Evolutionary conservation across 169 alveolate species (phyloP).

Genomic region (Prorocentrum cordatum): DNA sequence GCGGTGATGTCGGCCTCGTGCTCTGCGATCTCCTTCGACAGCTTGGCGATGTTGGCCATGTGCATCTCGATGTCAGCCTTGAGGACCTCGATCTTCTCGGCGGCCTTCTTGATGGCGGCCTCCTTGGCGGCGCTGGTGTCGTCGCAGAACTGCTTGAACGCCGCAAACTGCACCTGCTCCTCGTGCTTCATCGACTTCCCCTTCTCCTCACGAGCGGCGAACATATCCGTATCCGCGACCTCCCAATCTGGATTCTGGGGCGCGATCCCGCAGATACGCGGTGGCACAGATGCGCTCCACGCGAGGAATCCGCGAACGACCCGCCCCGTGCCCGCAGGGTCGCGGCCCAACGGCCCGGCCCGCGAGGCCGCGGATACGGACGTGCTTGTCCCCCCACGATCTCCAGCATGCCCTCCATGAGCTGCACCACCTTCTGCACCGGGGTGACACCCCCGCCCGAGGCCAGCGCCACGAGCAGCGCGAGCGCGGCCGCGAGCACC

Average conservation of each 20-base stretch:
- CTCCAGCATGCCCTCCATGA: background rate
- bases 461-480: no score
- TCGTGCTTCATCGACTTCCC: slow-evolving; percentile 21
- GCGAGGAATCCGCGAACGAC: no score
- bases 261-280: no score
- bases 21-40: slow-evolving; percentile 1
- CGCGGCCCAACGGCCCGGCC: no score
- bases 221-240: no score
- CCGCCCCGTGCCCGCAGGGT: no score
- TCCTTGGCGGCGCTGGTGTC: slow-evolving; percentile 17
- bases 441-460: slow-evolving; percentile 39
- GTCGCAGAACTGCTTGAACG: slow-evolving; percentile 45
- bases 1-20: slow-evolving; percentile 10
- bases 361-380: no score
- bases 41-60: background rate
- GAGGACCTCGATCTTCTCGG: background rate
- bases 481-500: no score
- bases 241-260: no score
- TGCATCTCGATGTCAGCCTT: slow-evolving; percentile 5
- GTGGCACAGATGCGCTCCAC: no score
- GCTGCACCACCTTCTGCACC: slow-evolving; percentile 55
- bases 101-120: background rate
- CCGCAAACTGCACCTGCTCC: slow-evolving; percentile 14
- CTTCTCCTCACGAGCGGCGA: no score
- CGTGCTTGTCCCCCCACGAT: no score